Evolutionary conservation across 305 asterid genomes (phyloP).

Genomic region (Coffea humblotiana): DNA sequence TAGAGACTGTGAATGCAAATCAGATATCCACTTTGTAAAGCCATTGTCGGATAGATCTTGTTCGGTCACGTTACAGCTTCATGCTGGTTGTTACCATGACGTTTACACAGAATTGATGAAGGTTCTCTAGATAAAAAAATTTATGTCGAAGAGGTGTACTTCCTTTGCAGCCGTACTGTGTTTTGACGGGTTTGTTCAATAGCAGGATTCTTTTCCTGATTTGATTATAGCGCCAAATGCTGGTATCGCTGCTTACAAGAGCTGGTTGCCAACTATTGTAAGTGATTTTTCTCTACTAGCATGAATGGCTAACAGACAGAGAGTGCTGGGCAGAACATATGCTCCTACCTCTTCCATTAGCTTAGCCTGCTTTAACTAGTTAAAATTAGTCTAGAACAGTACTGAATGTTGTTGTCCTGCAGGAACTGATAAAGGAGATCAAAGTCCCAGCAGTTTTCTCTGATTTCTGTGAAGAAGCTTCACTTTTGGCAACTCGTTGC

Average conservation of each 20-base stretch:
- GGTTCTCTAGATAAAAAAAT: slow-evolving; percentile 35
- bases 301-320: background rate
- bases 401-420: background rate
- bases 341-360: background rate
- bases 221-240: slow-evolving; percentile 84
- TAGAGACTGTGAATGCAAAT: slow-evolving; percentile 58
- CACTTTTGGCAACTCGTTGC: slow-evolving; percentile 65
- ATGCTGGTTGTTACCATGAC: slow-evolving; percentile 79
- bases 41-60: slow-evolving; percentile 27
- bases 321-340: background rate
- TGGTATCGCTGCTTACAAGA: slow-evolving; percentile 82
- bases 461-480: slow-evolving; percentile 96
- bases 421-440: slow-evolving; percentile 70
- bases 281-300: slow-evolving; percentile 23
- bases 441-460: slow-evolving; percentile 72
- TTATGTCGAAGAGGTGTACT: background rate
- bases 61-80: slow-evolving; percentile 56
- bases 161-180: too few relatives aligned
- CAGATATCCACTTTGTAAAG: slow-evolving; percentile 25
- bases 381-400: background rate
- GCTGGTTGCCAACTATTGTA: slow-evolving; percentile 93
- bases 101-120: slow-evolving; percentile 48
- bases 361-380: background rate
- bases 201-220: slow-evolving; percentile 62
- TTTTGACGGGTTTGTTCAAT: slow-evolving; percentile 14